Evolutionary conservation across 1,284 basidiomycete species (phyloP).

Genomic region (Filobasidium uniguttulatum): DNA sequence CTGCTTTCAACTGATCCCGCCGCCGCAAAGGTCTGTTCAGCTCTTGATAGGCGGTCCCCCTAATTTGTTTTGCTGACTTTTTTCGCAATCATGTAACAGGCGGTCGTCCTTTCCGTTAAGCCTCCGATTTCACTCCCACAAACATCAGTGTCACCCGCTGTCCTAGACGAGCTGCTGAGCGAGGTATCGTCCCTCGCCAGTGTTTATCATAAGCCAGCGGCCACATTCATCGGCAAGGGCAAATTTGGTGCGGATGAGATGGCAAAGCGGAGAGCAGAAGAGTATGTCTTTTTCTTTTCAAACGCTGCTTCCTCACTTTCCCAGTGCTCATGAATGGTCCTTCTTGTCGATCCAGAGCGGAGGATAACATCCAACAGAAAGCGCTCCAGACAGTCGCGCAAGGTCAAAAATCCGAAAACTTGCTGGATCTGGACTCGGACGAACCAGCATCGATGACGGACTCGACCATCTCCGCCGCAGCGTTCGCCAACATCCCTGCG

Average conservation of each 20-base stretch:
- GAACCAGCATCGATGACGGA: conserved; percentile 45
- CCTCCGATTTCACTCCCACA: conserved; percentile 87
- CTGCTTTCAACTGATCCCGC: conserved; percentile 81
- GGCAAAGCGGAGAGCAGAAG: conserved; percentile 48
- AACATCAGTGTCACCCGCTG: conserved; percentile 72
- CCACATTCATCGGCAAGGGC: conserved; percentile 76
- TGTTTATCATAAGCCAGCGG: conserved; percentile 91
- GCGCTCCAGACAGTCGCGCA: conserved; percentile 76
- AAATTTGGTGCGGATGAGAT: conserved; percentile 72
- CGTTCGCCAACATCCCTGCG: conserved; percentile 43
- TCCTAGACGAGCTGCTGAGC: conserved; percentile 83
- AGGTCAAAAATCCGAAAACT: conserved; percentile 82
- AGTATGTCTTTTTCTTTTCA: conserved; percentile 44
- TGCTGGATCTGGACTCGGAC: conserved; percentile 81
- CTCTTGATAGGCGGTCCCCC: background rate
- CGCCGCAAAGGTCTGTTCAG: conserved; percentile 62
- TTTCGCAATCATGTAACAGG: conserved; percentile 39
- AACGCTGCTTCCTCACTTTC: no score
- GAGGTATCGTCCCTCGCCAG: conserved; percentile 79
- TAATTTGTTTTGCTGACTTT: conserved; percentile 3
- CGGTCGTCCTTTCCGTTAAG: conserved; percentile 76
- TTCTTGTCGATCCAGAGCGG: conserved; percentile 41
- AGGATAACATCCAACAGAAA: conserved; percentile 56
- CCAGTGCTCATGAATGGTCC: no score
- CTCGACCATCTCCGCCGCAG: conserved; percentile 59